phyloP scores from a whole-genome alignment of 352 stramenopile species.

The Halophytophthora batemanensis region DNA sequence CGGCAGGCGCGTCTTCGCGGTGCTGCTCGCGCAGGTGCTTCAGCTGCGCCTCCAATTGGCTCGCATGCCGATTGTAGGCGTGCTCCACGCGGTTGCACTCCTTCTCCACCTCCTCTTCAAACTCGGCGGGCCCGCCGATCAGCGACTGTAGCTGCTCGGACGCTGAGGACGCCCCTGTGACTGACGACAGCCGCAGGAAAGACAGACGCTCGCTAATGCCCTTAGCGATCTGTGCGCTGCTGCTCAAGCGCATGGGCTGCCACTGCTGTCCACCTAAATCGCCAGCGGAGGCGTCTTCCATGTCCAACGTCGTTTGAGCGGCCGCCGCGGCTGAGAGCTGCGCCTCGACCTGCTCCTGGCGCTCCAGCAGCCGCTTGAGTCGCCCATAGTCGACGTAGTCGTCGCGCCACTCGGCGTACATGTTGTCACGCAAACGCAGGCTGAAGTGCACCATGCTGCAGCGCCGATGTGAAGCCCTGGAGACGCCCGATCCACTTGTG shows the following conservation, averaged over 20 bases:
- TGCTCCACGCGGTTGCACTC: constrained; percentile 91
- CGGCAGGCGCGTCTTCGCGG: constrained; percentile 48
- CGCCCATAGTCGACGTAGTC: constrained; percentile 90
- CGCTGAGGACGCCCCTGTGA: constrained; percentile 11
- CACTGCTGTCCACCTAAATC: constrained; percentile 24
- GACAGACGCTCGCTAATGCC: constrained; percentile 22
- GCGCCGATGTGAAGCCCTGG: background rate
- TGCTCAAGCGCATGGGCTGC: constrained; percentile 24
- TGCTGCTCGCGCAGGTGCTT: constrained; percentile 73
- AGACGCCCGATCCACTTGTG: constrained; percentile 14
- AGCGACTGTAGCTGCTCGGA: constrained; percentile 34
- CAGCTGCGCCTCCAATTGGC: constrained; percentile 84
- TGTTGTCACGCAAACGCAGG: constrained; percentile 77
- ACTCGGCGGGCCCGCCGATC: constrained; percentile 35
- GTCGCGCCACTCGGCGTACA: constrained; percentile 81
- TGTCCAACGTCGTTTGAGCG: constrained; percentile 14
- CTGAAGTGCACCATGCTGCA: constrained; percentile 73
- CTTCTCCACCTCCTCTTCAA: constrained; percentile 77
- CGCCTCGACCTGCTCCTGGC: constrained; percentile 42
- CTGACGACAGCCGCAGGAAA: constrained; percentile 21
- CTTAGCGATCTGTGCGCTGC: constrained; percentile 15
- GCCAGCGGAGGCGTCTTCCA: constrained; percentile 25
- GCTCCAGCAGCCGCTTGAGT: constrained; percentile 83
- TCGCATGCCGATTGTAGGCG: constrained; percentile 87
- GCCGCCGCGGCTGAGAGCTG: constrained; percentile 20